Conservation (phyloP, 2,329 filamentous ascomycete genomes). For the Mariannaea sp. region DNA sequence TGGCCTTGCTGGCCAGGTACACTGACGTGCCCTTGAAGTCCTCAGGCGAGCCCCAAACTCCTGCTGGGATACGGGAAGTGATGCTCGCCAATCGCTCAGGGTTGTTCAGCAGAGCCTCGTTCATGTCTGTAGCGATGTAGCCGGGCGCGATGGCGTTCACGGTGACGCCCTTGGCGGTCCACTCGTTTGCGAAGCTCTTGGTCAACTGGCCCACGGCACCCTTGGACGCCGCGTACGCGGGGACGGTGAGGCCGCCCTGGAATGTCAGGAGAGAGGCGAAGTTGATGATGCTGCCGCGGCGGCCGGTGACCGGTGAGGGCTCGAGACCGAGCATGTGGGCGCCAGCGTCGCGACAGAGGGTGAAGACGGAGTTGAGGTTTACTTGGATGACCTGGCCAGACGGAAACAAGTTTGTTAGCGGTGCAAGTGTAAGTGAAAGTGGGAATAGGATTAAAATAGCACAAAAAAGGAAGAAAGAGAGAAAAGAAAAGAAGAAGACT, state of each 20-base stretch:
- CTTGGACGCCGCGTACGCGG: conserved; percentile 85
- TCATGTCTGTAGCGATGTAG: conserved; percentile 96
- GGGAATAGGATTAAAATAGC: too few relatives aligned
- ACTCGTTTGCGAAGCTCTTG: conserved; percentile 85
- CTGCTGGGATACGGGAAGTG: conserved; percentile 79
- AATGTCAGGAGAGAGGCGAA: conserved; percentile 80
- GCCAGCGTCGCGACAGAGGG: conserved; percentile 75
- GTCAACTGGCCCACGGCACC: conserved; percentile 84
- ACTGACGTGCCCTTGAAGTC: conserved; percentile 87
- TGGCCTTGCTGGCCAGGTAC: conserved; percentile 76
- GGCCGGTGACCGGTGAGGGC: conserved; percentile 53
- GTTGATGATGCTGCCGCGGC: conserved; percentile 79
- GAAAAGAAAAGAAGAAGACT: neutral
- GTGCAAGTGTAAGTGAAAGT: neutral
- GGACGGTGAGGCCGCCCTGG: conserved; percentile 86
- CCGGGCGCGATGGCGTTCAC: conserved; percentile 91
- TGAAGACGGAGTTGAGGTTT: conserved; percentile 83
- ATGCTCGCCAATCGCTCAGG: conserved; percentile 72
- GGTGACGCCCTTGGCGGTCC: conserved; percentile 76
- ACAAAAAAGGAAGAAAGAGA: too few relatives aligned
- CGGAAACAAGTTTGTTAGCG: conserved; percentile 6
- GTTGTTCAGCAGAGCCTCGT: conserved; percentile 78
- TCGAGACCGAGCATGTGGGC: conserved; percentile 73
- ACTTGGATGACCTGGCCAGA: conserved; percentile 83
- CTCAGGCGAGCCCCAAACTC: conserved; percentile 80